These are phyloP conservation scores for Scenedesmus sp. DNA, from an alignment of 163 green algal species.

Conservation along the genomic window DNA sequence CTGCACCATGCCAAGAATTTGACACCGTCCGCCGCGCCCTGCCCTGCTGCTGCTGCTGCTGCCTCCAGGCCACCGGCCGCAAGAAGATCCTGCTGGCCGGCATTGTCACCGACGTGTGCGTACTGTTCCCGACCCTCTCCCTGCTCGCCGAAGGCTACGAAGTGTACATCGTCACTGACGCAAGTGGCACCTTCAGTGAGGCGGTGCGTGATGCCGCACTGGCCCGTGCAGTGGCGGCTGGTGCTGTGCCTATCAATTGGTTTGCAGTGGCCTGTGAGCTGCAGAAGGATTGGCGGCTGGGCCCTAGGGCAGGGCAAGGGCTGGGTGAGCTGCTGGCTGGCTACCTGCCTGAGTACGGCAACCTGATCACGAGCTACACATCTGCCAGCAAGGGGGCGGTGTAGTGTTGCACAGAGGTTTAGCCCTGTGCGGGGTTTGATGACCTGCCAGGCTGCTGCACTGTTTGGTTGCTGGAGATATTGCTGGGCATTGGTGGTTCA, in stretches of 20 bases:
- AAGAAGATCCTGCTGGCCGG: conserved; percentile 48
- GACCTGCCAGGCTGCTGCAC: no score
- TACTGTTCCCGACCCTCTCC: conserved; percentile 34
- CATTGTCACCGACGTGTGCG: conserved; percentile 49
- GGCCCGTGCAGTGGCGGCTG: conserved; percentile 2
- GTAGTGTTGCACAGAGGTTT: no score
- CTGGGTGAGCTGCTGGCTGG: conserved; percentile 28
- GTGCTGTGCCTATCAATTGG: conserved; percentile 42
- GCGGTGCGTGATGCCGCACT: conserved; percentile 24
- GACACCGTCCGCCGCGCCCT: not conserved
- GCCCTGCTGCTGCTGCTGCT: not conserved
- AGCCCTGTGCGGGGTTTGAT: no score
- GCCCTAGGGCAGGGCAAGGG: not conserved
- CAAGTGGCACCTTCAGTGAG: conserved; percentile 36
- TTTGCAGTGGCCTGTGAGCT: conserved; percentile 53
- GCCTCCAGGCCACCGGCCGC: conserved; percentile 37
- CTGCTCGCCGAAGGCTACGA: conserved; percentile 42
- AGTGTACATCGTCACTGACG: conserved; percentile 38
- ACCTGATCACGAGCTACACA: conserved; percentile 43
- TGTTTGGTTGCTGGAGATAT: no score
- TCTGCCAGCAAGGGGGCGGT: not conserved
- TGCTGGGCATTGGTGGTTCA: no score
- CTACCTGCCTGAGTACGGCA: conserved; percentile 41
- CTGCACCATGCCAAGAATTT: no score
- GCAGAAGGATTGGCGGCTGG: conserved; percentile 45